Evolutionary conservation across 768 basidiomycete species (phyloP).

Genomic region (Hebeloma cylindrosporum): DNA sequence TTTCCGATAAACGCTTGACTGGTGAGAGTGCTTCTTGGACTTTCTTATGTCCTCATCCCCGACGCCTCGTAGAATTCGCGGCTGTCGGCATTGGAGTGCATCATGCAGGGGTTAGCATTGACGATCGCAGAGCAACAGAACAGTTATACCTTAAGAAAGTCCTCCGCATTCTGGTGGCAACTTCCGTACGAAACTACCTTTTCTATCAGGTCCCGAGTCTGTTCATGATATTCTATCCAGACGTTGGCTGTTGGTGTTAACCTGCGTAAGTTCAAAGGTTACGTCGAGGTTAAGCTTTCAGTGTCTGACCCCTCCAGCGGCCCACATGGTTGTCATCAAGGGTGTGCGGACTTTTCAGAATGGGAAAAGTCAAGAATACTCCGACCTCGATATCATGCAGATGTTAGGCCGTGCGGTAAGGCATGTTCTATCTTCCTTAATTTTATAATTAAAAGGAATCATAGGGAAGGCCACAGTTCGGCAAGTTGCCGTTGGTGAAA

Average conservation of each 20-base stretch:
- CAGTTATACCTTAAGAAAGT: conserved; percentile 63
- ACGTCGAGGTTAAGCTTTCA: conserved; percentile 1
- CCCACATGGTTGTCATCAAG: conserved; percentile 91
- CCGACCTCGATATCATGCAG: conserved; percentile 91
- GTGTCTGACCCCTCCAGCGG: conserved; percentile 49
- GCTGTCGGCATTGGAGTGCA: conserved; percentile 82
- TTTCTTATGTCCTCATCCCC: not conserved
- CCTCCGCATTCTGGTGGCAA: conserved; percentile 73
- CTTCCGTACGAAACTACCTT: conserved; percentile 58
- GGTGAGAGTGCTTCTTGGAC: conserved; percentile 34
- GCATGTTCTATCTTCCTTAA: not conserved
- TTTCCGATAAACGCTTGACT: conserved; percentile 67
- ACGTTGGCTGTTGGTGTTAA: conserved; percentile 97
- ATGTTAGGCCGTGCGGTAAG: conserved; percentile 94
- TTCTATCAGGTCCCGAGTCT: not conserved
- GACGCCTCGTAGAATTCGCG: conserved; percentile 58
- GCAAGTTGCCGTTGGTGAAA: conserved; percentile 27
- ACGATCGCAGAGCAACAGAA: conserved; percentile 77
- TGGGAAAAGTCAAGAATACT: conserved; percentile 72
- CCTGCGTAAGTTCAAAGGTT: conserved; percentile 65
- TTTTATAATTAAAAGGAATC: not conserved
- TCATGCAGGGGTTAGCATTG: conserved; percentile 79
- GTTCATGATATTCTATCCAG: conserved; percentile 36
- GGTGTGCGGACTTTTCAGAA: conserved; percentile 84
- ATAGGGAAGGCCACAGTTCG: conserved; percentile 90